phyloP scores from a whole-genome alignment of 345 rosid species.

The Salix brachista region DNA sequence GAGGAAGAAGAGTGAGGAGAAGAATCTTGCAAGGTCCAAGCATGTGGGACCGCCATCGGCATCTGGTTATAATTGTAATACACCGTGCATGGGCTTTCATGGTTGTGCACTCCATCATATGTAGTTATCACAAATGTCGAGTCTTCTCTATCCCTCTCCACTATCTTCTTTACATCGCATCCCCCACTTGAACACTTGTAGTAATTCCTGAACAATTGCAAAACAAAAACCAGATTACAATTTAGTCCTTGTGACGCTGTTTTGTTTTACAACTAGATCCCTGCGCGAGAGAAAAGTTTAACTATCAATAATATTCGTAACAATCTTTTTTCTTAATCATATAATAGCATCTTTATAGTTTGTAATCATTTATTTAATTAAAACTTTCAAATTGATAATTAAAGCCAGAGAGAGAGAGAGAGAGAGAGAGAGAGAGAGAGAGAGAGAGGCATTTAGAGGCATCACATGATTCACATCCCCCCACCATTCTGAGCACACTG shows the following conservation, averaged over 20 bases:
- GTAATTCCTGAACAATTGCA: conserved; percentile 20
- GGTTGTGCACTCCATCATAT: conserved; percentile 29
- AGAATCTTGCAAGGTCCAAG: conserved; percentile 12
- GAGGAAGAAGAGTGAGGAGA: conserved; percentile 15
- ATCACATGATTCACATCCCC: not conserved
- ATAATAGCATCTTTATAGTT: not conserved
- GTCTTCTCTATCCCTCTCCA: conserved; percentile 27
- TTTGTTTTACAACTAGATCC: too few species aligned
- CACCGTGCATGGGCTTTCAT: conserved; percentile 41
- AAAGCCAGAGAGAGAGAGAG: too few species aligned
- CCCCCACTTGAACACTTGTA: conserved; percentile 22
- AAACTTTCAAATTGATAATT: not conserved
- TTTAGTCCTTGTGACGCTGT: too few species aligned
- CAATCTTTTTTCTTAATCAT: too few species aligned
- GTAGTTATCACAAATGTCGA: conserved; percentile 22
- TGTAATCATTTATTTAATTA: not conserved
- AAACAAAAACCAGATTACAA: too few species aligned
- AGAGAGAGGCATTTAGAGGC: not conserved
- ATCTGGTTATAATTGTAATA: conserved; percentile 29
- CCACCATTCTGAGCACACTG: not conserved
- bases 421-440: too few species aligned
- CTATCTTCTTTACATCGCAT: conserved; percentile 30
- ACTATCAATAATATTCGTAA: too few species aligned
- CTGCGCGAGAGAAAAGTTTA: too few species aligned
- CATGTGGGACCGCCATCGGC: conserved; percentile 8